Evolutionary conservation across 768 basidiomycete genomes (phyloP).

Genomic region (Goffeauzyma gilvescens): DNA sequence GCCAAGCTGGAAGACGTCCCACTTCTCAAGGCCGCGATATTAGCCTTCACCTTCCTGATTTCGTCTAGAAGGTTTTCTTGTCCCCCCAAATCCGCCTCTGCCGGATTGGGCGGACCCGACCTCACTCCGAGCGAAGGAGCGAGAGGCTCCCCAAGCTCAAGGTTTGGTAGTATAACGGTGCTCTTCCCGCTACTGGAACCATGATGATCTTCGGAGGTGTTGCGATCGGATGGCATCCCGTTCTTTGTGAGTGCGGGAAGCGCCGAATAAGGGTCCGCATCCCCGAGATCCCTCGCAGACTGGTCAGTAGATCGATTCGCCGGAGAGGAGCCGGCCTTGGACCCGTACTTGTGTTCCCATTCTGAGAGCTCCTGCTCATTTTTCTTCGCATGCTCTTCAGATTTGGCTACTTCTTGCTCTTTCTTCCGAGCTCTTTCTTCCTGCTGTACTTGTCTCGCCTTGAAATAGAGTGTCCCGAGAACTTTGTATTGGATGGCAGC

Average conservation of each 20-base stretch:
- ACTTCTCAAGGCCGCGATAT: constrained; percentile 18
- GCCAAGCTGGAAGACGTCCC: too few relatives aligned
- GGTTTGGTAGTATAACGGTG: constrained; percentile 1
- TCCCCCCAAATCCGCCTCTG: constrained; percentile 3
- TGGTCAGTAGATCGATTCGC: too few relatives aligned
- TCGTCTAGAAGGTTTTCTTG: constrained; percentile 28
- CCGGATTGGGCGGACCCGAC: not conserved
- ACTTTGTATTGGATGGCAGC: constrained; percentile 77
- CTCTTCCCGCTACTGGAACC: constrained; percentile 1
- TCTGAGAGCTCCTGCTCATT: constrained; percentile 52
- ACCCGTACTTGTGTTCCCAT: constrained; percentile 75
- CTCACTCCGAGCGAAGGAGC: not conserved
- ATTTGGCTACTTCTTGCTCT: constrained; percentile 53
- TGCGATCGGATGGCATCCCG: too few relatives aligned
- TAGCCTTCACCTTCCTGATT: constrained; percentile 23
- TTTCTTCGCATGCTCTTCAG: constrained; percentile 48
- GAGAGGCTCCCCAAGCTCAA: constrained; percentile 5
- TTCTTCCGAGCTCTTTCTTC: constrained; percentile 55
- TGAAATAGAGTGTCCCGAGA: constrained; percentile 48
- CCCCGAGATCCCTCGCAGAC: too few relatives aligned
- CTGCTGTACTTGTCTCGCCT: constrained; percentile 53
- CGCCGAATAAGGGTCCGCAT: too few relatives aligned
- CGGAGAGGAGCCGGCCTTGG: too few relatives aligned
- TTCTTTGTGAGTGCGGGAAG: too few relatives aligned
- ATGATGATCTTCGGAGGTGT: too few relatives aligned